Base-by-base conservation (phyloP, 2,329 filamentous ascomycete species). In the Aurifilum marmelostoma region DNA sequence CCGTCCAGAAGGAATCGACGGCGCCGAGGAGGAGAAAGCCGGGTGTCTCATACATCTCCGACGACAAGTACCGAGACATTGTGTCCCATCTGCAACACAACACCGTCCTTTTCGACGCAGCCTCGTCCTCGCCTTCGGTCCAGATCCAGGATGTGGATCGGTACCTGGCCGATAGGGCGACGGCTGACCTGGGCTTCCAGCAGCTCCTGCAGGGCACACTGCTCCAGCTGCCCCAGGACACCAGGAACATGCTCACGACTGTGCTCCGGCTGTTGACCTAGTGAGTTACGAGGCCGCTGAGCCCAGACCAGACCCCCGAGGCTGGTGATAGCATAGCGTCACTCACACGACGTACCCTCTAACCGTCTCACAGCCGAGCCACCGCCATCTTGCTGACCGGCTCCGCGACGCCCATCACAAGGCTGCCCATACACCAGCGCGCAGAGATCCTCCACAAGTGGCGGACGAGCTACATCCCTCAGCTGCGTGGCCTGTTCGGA, bases 381-480 rank as follows among this genome's bases (percentile, higher is more conserved):
- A 65, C 63, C 11, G 64, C 64, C 29, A 52, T 67, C 21, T 2
- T 70, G 12, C 65, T 72, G 18, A 72, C 71, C 27, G 66, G 68
- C 27, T 61, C 68, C 16, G 11, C 41, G n/a, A 70, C 70, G 2
- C 68, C 71, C 39, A 63, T 72, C 1, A 61, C 67, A 21, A 47
- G 61, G 16, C 68, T 72, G 12, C 58, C 70, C 14, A 41, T 72
- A 3, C 41, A 66, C 16, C 66, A 69, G 39, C 71, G 71, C 52
- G 67, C 63, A 14, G 43, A 66, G 29, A 60, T 88, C 37, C 71
- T 88, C 7, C 75, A 81, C 37, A 73, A 75, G 62, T 88, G 86
- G 86, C 74, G 79, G 3, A 79, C 75, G 5, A 82, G 84, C 18
- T 79, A 82, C 29, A 75, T 87, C 18, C 81, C 83, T 41, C 72